phyloP scores from a whole-genome alignment of 83 land plant species.

The Picea abies region DNA sequence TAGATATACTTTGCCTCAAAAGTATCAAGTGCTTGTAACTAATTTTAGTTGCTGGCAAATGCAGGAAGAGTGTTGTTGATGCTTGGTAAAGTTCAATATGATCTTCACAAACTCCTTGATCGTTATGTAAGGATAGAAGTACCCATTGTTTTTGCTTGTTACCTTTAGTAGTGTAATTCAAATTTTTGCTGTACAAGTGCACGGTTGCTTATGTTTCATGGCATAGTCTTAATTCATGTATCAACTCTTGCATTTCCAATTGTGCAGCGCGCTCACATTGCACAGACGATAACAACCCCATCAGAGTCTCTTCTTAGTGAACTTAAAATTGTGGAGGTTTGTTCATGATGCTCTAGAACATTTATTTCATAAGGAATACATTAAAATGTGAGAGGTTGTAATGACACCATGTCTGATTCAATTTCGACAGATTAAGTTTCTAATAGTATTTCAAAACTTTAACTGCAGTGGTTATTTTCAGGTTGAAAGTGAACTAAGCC shows the following conservation, averaged over 20 bases:
- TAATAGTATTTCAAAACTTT: background rate
- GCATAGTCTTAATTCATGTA: background rate
- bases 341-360: constrained; percentile 15
- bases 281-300: constrained; percentile 67
- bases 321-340: constrained; percentile 70
- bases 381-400: background rate
- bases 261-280: constrained; percentile 59
- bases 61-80: constrained; percentile 59
- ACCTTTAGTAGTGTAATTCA: background rate
- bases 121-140: constrained; percentile 53
- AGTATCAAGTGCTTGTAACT: background rate
- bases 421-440: background rate
- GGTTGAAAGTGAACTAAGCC: background rate
- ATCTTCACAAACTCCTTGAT: constrained; percentile 68
- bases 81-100: constrained; percentile 66
- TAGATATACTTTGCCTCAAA: background rate
- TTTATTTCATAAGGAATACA: background rate
- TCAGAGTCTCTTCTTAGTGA: constrained; percentile 75
- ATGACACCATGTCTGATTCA: background rate
- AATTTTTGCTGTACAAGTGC: background rate
- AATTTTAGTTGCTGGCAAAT: constrained; percentile 1
- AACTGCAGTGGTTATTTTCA: background rate
- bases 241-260: background rate
- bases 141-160: background rate
- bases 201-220: background rate